These are phyloP conservation scores for Trichomonascaceae sp. DNA, from an alignment of 1,139 yeast species.

Conservation along the genomic window DNA sequence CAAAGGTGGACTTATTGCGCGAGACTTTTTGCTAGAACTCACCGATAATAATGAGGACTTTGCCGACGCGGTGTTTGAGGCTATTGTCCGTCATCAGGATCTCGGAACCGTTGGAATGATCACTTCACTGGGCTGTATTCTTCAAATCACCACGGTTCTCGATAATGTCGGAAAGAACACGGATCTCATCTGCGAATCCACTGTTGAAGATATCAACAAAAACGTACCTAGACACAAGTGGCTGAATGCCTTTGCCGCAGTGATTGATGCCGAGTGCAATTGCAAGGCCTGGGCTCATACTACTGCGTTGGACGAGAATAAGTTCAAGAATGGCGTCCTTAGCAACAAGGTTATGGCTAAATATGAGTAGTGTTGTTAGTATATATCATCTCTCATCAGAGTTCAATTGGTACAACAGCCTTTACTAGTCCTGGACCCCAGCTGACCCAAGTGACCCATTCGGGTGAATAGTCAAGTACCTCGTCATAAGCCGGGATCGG, in stretches of 20 bases:
- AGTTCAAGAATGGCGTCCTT: slow-evolving; percentile 9
- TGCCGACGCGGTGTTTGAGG: slow-evolving; percentile 14
- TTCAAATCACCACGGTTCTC: slow-evolving; percentile 13
- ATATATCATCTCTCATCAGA: slow-evolving; percentile 16
- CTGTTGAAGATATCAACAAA: slow-evolving; percentile 10
- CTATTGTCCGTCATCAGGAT: slow-evolving; percentile 13
- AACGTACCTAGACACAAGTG: slow-evolving; percentile 11
- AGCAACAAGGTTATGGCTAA: slow-evolving; percentile 9
- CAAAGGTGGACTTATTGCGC: slow-evolving; percentile 12
- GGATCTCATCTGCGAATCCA: slow-evolving; percentile 8
- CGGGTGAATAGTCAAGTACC: slow-evolving; percentile 49
- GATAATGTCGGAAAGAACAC: slow-evolving; percentile 13
- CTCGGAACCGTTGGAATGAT: slow-evolving; percentile 11
- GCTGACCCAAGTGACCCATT: slow-evolving; percentile 52
- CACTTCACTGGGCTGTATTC: slow-evolving; percentile 10
- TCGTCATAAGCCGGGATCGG: slow-evolving; percentile 62
- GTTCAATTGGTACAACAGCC: slow-evolving; percentile 33
- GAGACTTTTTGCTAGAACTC: slow-evolving; percentile 8
- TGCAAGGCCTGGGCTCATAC: slow-evolving; percentile 14
- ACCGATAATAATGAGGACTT: slow-evolving; percentile 9
- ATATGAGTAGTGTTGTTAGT: slow-evolving; percentile 3
- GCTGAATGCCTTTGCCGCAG: slow-evolving; percentile 12
- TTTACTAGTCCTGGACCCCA: slow-evolving; percentile 52
- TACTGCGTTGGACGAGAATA: slow-evolving; percentile 6
- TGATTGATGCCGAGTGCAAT: slow-evolving; percentile 10